Base-by-base conservation (phyloP, 2,329 filamentous ascomycete species). In the Diaporthe sp. region DNA sequence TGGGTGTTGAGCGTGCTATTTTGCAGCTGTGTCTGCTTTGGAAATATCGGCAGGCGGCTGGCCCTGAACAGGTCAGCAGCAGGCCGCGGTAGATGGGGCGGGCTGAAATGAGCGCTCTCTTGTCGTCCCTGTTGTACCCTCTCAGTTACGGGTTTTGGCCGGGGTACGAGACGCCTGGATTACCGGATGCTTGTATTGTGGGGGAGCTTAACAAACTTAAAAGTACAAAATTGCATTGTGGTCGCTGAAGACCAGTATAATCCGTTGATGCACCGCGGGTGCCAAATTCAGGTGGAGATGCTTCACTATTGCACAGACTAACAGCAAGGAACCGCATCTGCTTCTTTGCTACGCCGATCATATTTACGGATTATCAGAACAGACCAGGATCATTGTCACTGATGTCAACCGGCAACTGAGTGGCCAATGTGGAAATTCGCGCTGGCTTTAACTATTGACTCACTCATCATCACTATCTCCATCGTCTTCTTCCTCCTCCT, bases 1-100 rank as follows among this genome's bases (percentile, higher is more conserved):
- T 99, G 97, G 96, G 93, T 98, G 81, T 89, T 96, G 34, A 98
- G 95, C 81, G 95, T 98, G 37, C 85, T 99, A 70, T 99, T 98
- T 83, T 98, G 97, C 85, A 97, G 95, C 81, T 95, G 95, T 79
- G 91, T 98, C 13, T 98, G 96, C 85, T 98, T 99, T 87, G 97
- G 97, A 15, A 98, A 98, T 82, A 95, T 99, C 81, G 97, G 97
- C 17, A 89, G 97, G 77, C 89, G 94, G 77, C 85, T 98, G 78
- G 92, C 93, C n/a, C 85, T 91, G 78, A 88, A 85, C 31, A 82
- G 81, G 74, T 83, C 84, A n/a, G 83, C 84, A 1, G 82, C 81
- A 1, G 83, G 81, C n/a, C 85, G 84, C 75, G 86, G 86, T 3
- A 81, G 89, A 57, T 88, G 86, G 87, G 86, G 83, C 47, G 85